Percentiles rank a stretch among this genome's conserved stretches.
phyloP scores from a whole-genome alignment of 441 rosid species.

The Mallotus japonicus region DNA sequence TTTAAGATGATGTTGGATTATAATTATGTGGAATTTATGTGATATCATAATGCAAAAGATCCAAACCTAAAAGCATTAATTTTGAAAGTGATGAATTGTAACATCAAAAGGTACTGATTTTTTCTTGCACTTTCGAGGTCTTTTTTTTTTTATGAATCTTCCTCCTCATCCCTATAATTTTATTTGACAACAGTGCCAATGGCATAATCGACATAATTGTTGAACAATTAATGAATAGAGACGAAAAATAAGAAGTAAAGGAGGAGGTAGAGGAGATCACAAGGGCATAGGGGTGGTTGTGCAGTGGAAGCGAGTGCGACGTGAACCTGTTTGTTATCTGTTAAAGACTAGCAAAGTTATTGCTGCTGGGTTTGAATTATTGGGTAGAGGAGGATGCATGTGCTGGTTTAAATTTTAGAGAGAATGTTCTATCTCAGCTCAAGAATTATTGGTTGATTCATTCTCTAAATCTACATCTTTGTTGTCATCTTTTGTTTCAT shows the following conservation, averaged over 20 bases:
- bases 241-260: background rate
- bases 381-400: constrained; percentile 27
- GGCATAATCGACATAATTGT: background rate
- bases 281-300: constrained; percentile 74
- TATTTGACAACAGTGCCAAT: too few species aligned
- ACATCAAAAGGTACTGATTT: constrained; percentile 26
- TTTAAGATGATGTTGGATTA: background rate
- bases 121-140: constrained; percentile 31
- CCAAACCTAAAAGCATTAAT: constrained; percentile 18
- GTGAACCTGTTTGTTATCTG: constrained; percentile 57
- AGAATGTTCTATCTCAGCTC: constrained; percentile 47
- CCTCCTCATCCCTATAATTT: too few species aligned
- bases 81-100: constrained; percentile 5
- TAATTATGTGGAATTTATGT: background rate
- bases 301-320: constrained; percentile 51
- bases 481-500: too few species aligned
- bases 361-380: background rate
- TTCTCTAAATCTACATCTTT: background rate
- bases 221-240: constrained; percentile 19
- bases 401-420: constrained; percentile 53
- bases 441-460: constrained; percentile 52
- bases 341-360: constrained; percentile 57
- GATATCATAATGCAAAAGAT: constrained; percentile 25
- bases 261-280: constrained; percentile 14
- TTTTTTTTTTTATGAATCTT: background rate